A percentile compares a stretch with the other conserved stretches of the same genome.
Conservation (phyloP, 2,329 filamentous ascomycete species). For the Apiospora koreana region DNA sequence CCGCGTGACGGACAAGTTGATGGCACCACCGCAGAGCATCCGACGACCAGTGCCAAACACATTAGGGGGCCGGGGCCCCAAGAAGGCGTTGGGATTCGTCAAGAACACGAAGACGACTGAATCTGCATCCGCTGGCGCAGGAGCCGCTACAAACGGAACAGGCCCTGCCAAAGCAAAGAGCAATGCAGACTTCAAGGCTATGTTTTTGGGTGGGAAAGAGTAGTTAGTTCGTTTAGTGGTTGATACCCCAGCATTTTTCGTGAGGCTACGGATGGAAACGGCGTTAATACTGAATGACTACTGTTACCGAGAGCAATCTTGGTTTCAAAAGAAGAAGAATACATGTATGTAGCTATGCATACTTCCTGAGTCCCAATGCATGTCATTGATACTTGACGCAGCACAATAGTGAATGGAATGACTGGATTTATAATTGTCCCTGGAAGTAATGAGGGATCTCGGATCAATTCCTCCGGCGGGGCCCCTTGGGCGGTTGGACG, state of each 20-base stretch:
- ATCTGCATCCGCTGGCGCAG: slow-evolving; percentile 12
- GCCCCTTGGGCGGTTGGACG: background rate
- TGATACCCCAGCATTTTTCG: slow-evolving; percentile 6
- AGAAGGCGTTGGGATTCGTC: slow-evolving; percentile 46
- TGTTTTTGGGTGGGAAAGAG: slow-evolving; percentile 38
- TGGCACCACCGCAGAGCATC: slow-evolving; percentile 45
- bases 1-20: slow-evolving; percentile 32
- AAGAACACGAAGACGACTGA: slow-evolving; percentile 20
- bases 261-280: background rate
- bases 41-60: slow-evolving; percentile 43
- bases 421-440: background rate
- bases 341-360: background rate
- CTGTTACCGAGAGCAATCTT: background rate
- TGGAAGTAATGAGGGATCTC: background rate
- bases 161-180: slow-evolving; percentile 41
- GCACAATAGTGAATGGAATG: background rate
- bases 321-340: background rate
- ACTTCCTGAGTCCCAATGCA: background rate
- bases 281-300: background rate
- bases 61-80: slow-evolving; percentile 33
- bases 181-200: slow-evolving; percentile 61
- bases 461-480: background rate
- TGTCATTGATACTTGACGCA: background rate
- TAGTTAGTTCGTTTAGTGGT: slow-evolving; percentile 1
- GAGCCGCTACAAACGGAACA: slow-evolving; percentile 20